Conservation (phyloP, 306 rosid species). For the Bauhinia variegata region DNA sequence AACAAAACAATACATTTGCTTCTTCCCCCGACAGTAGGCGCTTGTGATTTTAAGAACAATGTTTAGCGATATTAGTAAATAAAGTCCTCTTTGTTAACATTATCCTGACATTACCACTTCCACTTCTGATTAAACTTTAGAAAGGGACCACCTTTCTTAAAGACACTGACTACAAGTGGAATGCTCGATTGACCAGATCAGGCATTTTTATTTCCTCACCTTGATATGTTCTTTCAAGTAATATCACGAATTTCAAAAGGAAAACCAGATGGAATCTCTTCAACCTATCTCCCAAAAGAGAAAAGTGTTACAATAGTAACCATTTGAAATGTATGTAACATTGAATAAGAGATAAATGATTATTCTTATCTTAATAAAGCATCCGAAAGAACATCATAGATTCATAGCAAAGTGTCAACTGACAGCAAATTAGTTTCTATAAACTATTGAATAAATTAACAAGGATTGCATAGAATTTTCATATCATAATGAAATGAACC, state of each 20-base stretch:
- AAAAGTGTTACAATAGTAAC: no score
- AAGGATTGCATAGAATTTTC: no score
- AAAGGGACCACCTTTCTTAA: constrained; percentile 64
- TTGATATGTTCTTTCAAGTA: constrained; percentile 67
- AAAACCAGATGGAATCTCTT: constrained; percentile 60
- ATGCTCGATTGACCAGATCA: constrained; percentile 72
- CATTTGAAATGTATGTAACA: no score
- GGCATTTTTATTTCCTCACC: constrained; percentile 85
- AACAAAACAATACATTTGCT: no score
- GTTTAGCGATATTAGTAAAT: background rate
- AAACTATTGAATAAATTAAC: no score
- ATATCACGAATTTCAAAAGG: constrained; percentile 78
- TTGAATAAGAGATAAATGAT: background rate
- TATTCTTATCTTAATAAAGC: no score
- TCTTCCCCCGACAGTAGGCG: no score
- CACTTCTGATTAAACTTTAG: no score
- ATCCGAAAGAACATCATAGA: background rate
- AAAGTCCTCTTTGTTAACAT: background rate
- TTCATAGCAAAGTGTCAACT: no score
- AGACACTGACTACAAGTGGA: constrained; percentile 72
- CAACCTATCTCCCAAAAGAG: constrained; percentile 48
- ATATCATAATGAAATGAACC: no score
- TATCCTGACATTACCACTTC: no score
- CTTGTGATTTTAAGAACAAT: no score
- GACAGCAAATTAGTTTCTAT: background rate